Percentiles rank a stretch among this genome's conserved stretches.
phyloP scores from a whole-genome alignment of 495 filamentous ascomycete genomes.

The Venustampulla echinocandica region DNA sequence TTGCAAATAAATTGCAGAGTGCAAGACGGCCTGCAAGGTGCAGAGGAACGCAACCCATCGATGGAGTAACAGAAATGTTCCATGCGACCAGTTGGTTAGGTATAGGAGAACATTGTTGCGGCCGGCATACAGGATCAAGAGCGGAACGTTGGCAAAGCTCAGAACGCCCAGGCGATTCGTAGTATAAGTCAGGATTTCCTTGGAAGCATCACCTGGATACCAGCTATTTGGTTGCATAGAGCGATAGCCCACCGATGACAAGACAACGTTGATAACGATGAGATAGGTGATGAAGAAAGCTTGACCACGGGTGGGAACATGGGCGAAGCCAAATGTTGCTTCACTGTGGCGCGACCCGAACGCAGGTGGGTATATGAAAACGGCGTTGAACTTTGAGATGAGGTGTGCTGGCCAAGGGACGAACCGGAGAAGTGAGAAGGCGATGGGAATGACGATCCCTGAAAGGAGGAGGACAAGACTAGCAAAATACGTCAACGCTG shows the following conservation, averaged over 20 bases:
- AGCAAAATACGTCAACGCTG: background rate
- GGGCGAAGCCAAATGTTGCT: conserved; percentile 22
- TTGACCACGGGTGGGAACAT: conserved; percentile 33
- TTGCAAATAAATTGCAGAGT: conserved; percentile 30
- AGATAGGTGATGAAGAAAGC: conserved; percentile 29
- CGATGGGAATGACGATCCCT: conserved; percentile 8
- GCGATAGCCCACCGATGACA: conserved; percentile 19
- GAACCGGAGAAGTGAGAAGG: conserved; percentile 10
- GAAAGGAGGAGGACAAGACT: conserved; percentile 6
- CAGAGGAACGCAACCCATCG: too few species aligned
- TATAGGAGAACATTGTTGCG: conserved; percentile 49
- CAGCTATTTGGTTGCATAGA: conserved; percentile 11
- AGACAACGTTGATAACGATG: conserved; percentile 29
- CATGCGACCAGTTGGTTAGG: conserved; percentile 48
- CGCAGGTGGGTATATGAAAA: conserved; percentile 27
- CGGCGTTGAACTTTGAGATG: conserved; percentile 3
- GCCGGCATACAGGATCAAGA: conserved; percentile 43
- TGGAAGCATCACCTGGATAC: conserved; percentile 22
- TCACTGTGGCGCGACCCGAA: conserved; percentile 27
- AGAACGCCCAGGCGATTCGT: conserved; percentile 45
- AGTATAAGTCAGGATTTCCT: conserved; percentile 24
- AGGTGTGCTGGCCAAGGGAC: conserved; percentile 5
- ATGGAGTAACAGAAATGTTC: conserved; percentile 46
- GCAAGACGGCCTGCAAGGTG: conserved; percentile 40
- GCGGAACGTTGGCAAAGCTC: conserved; percentile 41